Conservation (phyloP, 2,329 filamentous ascomycete genomes). For the Fusarium goolgardi region DNA sequence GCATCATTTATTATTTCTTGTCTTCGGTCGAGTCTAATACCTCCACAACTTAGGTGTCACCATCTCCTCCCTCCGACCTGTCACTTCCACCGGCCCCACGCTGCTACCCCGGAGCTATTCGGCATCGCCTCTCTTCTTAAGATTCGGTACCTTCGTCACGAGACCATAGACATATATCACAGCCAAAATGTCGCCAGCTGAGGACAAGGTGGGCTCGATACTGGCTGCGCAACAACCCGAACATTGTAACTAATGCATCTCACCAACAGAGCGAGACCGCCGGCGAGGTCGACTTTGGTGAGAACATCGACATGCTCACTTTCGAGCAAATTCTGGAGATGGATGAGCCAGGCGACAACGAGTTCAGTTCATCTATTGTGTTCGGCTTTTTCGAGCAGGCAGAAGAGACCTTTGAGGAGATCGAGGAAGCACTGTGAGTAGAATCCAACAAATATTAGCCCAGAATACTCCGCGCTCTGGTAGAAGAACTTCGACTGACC, state of each 20-base stretch:
- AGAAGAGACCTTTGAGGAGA: conserved; percentile 83
- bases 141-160: conserved; percentile 15
- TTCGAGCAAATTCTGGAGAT: conserved; percentile 98
- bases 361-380: conserved; percentile 91
- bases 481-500: conserved; percentile 5
- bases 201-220: conserved; percentile 50
- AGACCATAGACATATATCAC: conserved; percentile 31
- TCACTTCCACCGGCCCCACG: conserved; percentile 19
- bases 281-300: conserved; percentile 71
- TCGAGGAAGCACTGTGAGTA: conserved; percentile 85
- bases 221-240: conserved; percentile 1
- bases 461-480: background rate
- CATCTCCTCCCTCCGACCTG: conserved; percentile 15
- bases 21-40: conserved; percentile 20
- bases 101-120: conserved; percentile 24
- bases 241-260: conserved; percentile 22
- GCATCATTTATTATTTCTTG: conserved; percentile 11
- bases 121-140: conserved; percentile 19
- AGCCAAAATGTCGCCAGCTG: conserved; percentile 48
- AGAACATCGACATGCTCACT: conserved; percentile 80
- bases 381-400: conserved; percentile 94
- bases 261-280: conserved; percentile 53
- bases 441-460: background rate
- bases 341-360: conserved; percentile 89
- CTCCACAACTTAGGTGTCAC: conserved; percentile 20